Percentiles rank a stretch among this genome's conserved stretches.
Evolutionary conservation across 306 rosid species (phyloP).

Genomic region (Purshia tridentata): DNA sequence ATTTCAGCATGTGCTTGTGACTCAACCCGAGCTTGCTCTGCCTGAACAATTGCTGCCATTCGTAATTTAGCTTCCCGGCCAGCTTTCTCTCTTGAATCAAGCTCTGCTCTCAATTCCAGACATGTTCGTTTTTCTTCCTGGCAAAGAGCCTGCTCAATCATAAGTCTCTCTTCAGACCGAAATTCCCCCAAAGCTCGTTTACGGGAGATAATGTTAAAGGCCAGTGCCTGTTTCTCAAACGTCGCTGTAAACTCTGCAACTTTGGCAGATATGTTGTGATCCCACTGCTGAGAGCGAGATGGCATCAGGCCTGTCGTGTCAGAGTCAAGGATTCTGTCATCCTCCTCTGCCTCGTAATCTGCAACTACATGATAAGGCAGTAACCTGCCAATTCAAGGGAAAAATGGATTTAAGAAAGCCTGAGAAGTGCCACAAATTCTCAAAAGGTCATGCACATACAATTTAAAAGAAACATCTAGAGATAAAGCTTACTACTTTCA

Average conservation of each 20-base stretch:
- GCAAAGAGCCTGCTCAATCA: constrained; percentile 89
- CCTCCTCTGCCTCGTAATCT: constrained; percentile 98
- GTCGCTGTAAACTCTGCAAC: constrained; percentile 90
- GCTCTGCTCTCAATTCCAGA: constrained; percentile 63
- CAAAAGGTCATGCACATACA: background rate
- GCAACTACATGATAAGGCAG: constrained; percentile 98
- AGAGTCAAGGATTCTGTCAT: constrained; percentile 92
- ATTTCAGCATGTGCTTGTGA: constrained; percentile 79
- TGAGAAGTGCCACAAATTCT: background rate
- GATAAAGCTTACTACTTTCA: background rate
- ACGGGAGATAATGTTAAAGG: constrained; percentile 84
- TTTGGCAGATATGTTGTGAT: constrained; percentile 84
- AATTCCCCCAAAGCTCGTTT: constrained; percentile 82
- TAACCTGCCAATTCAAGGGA: constrained; percentile 46
- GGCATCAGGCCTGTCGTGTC: constrained; percentile 89
- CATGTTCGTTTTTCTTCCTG: constrained; percentile 83
- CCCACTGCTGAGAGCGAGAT: constrained; percentile 98
- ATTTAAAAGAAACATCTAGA: background rate
- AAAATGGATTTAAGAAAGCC: background rate
- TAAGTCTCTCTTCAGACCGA: constrained; percentile 94
- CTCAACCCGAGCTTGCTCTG: constrained; percentile 75
- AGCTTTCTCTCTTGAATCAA: constrained; percentile 87
- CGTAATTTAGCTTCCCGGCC: constrained; percentile 79
- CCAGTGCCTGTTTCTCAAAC: constrained; percentile 92
- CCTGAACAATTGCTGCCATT: constrained; percentile 81